Percentiles rank a stretch among this genome's conserved stretches.
These are phyloP conservation scores for Trichophyton rubrum DNA, from an alignment of 2,329 filamentous ascomycete genomes.

Conservation along the genomic window DNA sequence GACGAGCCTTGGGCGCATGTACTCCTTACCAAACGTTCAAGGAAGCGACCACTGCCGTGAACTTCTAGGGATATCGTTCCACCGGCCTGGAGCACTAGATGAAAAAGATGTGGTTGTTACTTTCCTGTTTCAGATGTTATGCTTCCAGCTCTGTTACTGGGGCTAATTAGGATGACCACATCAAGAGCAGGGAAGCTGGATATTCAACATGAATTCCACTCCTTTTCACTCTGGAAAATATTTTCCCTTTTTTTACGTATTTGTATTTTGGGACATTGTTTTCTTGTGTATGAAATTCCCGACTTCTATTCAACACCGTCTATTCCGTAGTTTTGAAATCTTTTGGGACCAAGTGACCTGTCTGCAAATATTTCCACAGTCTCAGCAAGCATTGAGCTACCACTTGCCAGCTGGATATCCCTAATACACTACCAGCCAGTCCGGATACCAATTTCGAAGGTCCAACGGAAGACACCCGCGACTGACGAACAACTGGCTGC, in stretches of 20 bases:
- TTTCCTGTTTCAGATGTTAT: not conserved
- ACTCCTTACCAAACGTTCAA: conserved; percentile 77
- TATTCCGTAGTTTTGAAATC: not conserved
- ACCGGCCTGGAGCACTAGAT: not conserved
- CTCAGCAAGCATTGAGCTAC: not conserved
- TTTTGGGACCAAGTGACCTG: not conserved
- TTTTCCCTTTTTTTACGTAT: too few relatives aligned
- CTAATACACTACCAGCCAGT: too few relatives aligned
- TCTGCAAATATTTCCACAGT: not conserved
- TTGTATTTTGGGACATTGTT: too few relatives aligned
- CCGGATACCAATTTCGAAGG: not conserved
- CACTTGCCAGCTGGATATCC: not conserved
- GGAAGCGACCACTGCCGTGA: conserved; percentile 41
- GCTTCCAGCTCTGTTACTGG: not conserved
- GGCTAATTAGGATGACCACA: not conserved
- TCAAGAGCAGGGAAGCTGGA: not conserved
- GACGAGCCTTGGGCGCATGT: conserved; percentile 72
- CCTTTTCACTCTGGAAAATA: too few relatives aligned
- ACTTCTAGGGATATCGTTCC: not conserved
- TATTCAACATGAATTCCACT: too few relatives aligned
- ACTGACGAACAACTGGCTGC: not conserved
- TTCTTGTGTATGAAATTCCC: too few relatives aligned
- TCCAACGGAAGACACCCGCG: not conserved
- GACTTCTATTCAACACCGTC: not conserved
- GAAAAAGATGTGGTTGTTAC: not conserved